These are phyloP conservation scores for Apiospora hydei DNA, from an alignment of 2,329 filamentous ascomycete genomes.

Conservation along the genomic window DNA sequence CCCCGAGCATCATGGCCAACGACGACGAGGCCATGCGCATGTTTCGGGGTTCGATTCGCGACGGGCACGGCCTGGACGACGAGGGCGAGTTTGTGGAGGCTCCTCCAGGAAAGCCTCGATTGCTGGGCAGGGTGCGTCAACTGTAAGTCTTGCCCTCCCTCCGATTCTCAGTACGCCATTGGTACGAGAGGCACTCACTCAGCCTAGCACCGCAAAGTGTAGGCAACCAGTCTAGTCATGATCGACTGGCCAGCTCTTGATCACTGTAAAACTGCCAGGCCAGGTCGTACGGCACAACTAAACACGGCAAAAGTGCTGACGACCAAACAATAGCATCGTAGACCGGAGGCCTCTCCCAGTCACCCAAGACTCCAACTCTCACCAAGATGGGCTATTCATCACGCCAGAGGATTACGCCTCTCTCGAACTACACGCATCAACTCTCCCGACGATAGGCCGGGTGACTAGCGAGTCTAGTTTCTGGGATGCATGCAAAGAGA, in stretches of 20 bases:
- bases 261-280: neutral
- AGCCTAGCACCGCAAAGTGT: neutral
- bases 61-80: constrained; percentile 38
- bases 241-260: neutral
- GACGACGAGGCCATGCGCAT: constrained; percentile 38
- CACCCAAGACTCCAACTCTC: constrained; percentile 27
- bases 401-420: constrained; percentile 39
- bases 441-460: constrained; percentile 37
- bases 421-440: constrained; percentile 38
- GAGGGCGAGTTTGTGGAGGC: constrained; percentile 38
- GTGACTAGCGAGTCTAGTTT: constrained; percentile 41
- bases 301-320: neutral
- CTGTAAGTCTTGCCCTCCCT: constrained; percentile 32
- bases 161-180: neutral
- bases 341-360: constrained; percentile 33
- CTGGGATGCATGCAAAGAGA: constrained; percentile 40
- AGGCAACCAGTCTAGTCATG: neutral
- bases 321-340: constrained; percentile 34
- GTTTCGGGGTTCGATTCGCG: constrained; percentile 37
- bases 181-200: constrained; percentile 6
- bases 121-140: constrained; percentile 39
- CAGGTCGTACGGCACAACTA: no score
- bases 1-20: constrained; percentile 40
- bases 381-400: constrained; percentile 37
- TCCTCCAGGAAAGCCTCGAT: constrained; percentile 35